Evolutionary conservation across 805 yeast genomes (phyloP), one percentile per base, ranked within the genome.

Genomic region (Sporopachydermia lactativora): DNA sequence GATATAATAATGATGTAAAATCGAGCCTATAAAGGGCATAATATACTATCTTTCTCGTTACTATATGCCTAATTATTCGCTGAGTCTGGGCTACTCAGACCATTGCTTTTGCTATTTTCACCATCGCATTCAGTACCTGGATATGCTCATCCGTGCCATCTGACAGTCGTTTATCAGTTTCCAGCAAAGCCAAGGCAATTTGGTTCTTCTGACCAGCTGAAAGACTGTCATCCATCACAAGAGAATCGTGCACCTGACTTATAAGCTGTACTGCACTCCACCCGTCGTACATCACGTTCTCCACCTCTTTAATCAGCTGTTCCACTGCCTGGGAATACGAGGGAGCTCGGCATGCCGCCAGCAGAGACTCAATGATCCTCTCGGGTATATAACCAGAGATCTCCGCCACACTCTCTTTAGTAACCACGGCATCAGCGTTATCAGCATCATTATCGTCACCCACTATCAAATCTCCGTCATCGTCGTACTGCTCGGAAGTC

Each of bases 131-230:
- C 48, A 89, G 66, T 16, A 92, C 52, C 50, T 83, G 95, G 18
- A 89, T 62, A 44, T 81, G 84, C 55, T 89, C 98, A 51, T 86
- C 94, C 3, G 95, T 74, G 13, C 98, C 98, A 52, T 77, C 84
- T 41, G 77, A 70, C 41, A 89, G 64, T 41, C 77, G 70, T 39
- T 73, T 70, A 56, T 89, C 97, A 0, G 84, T 69, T 36, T 76
- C 80, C 50, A 86, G 84, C 17, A 92, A 58, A 4, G 75, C 59
- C 52, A 66, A 59, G 0, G 95, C 71, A 6, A 85, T 70, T 37
- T 59, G 51, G 52, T 76, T 81, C 54, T 89, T 92, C 45, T 75
- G 74, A 1, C 51, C 47, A 1, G 78, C 63, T 3, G 64, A 52
- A 19, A 71, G 55, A 2, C 59, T 47, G 44, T 75, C 81, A 49